Evolutionary conservation across 2,329 filamentous ascomycete genomes (phyloP), one percentile per base, ranked within the genome.

Genomic region (Verticillium klebahnii): DNA sequence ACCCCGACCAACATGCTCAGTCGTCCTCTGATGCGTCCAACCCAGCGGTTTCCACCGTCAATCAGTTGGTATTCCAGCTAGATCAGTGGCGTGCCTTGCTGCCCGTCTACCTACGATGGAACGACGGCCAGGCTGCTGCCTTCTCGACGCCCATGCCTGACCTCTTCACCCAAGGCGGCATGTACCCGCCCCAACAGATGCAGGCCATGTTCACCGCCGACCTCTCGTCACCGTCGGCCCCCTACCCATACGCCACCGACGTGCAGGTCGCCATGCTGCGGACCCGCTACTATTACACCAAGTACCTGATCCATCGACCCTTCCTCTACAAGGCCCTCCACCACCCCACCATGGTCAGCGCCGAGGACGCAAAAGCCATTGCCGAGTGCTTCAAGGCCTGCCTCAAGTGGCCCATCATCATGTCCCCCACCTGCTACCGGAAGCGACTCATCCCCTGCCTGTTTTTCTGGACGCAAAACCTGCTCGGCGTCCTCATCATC

Each of bases 381-480:
- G 84, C 80, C 3, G 77, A 83, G 61, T 87, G 85, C 64, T 77
- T 88, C 17, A 78, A 82, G 65, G 78, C 82, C 1, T 82, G 79
- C n/a, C 73, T 88, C 15, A 77, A 82, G 61, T 89, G 86, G 86
- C 85, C 86, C 1, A 76, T 88, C 29, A 77, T 80, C 25, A 80
- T 87, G 73, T 81, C 82, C 8, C 85, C 85, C 0, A 78, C 82
- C 0, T 82, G 81, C 64, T 76, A 80, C 60, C 81, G 81, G 69
- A 89, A 88, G 71, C 75, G 85, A 39, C 75, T 88, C 5, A 73
- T 88, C 0, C 85, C 85, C 1, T 81, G 82, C 61, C 67, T 84
- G 1, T 88, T 86, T 68, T 84, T 85, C 60, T 88, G 85, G 82
- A 85, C 84, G 9, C 85, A 88, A 65, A 86, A 86, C 63, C 77